phyloP scores from a whole-genome alignment of 1,284 basidiomycete genomes.

The Moesziomyces antarcticus region DNA sequence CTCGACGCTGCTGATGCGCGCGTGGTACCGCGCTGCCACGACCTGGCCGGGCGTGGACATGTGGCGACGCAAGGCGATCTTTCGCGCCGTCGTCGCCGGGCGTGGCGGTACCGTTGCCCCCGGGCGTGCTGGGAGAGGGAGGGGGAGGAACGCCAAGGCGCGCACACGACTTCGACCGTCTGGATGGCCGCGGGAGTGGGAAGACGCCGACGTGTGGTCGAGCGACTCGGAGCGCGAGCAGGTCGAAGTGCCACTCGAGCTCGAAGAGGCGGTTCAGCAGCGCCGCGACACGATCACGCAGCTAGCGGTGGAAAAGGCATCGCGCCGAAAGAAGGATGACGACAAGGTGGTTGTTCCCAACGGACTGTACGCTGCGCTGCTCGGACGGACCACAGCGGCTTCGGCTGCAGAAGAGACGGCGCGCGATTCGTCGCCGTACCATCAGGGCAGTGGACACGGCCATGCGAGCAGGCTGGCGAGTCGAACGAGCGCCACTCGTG shows the following conservation, averaged over 20 bases:
- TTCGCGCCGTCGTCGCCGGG: slow-evolving; percentile 48
- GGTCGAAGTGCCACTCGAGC: slow-evolving; percentile 11
- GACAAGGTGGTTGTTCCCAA: slow-evolving; percentile 9
- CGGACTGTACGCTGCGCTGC: slow-evolving; percentile 27
- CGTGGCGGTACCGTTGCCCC: slow-evolving; percentile 52
- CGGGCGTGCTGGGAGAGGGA: slow-evolving; percentile 26
- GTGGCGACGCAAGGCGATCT: slow-evolving; percentile 49
- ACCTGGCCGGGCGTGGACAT: slow-evolving; percentile 13
- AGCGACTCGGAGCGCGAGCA: slow-evolving; percentile 49
- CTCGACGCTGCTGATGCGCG: slow-evolving; percentile 31
- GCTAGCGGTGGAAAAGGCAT: slow-evolving; percentile 7
- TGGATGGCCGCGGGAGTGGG: slow-evolving; percentile 46
- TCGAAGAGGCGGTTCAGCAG: slow-evolving; percentile 10
- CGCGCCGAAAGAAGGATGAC: slow-evolving; percentile 5
- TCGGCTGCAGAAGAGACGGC: background rate
- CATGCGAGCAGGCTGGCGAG: background rate
- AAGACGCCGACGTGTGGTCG: slow-evolving; percentile 59
- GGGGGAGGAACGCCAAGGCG: slow-evolving; percentile 40
- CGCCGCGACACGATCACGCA: slow-evolving; percentile 28
- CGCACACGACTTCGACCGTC: slow-evolving; percentile 43
- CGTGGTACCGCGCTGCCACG: slow-evolving; percentile 20
- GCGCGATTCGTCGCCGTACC: slow-evolving; percentile 8
- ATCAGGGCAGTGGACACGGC: slow-evolving; percentile 1
- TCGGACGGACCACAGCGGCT: slow-evolving; percentile 3
- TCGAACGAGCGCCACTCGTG: slow-evolving; percentile 4